Percentiles rank a stretch among this genome's conserved stretches.
phyloP scores from a whole-genome alignment of 164 flowering plant species.

The grape (Vitis vinifera) region DNA sequence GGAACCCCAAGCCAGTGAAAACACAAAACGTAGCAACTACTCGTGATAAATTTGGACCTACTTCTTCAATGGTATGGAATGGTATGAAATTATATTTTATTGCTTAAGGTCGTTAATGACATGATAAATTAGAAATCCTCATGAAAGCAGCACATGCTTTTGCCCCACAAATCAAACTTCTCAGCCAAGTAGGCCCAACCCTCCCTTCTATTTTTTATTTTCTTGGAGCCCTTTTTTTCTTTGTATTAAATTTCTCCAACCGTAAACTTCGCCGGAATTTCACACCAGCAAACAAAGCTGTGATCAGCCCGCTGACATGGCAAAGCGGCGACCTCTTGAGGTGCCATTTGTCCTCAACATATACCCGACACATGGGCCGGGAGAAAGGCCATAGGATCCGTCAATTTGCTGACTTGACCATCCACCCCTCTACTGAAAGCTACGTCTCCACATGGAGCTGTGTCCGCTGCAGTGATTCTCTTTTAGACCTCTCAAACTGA shows the following conservation, averaged over 20 bases:
- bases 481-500: neutral
- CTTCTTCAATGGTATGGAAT: no score
- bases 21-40: no score
- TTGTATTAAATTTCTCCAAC: neutral
- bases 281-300: neutral
- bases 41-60: no score
- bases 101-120: neutral
- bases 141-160: constrained; percentile 29
- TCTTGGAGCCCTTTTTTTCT: neutral
- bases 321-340: neutral
- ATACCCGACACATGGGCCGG: constrained; percentile 9
- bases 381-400: constrained; percentile 18
- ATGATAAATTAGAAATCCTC: constrained; percentile 1
- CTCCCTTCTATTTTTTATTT: neutral
- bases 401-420: constrained; percentile 19
- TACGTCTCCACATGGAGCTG: constrained; percentile 1
- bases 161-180: constrained; percentile 22
- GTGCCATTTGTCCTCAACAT: constrained; percentile 3
- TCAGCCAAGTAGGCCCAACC: constrained; percentile 9
- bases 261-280: constrained; percentile 33
- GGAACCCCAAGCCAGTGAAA: no score
- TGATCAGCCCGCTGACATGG: constrained; percentile 7
- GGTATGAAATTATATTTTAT: neutral
- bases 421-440: neutral
- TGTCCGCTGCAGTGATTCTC: constrained; percentile 5